Base-by-base conservation (phyloP, 371 early-diverging fungal genomes). In the Mortierella sp. region DNA sequence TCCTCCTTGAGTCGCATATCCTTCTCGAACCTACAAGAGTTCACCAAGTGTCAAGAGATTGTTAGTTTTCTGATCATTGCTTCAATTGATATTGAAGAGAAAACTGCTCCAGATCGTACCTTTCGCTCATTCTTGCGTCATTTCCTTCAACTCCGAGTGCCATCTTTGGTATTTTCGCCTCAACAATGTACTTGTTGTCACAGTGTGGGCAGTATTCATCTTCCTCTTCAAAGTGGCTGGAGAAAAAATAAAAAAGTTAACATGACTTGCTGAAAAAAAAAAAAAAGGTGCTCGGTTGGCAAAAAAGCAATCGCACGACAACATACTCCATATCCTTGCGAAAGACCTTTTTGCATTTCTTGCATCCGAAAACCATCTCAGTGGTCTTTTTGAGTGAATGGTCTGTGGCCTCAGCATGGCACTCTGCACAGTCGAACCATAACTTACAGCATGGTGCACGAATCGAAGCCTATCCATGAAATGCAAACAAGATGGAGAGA, bases 201-300 rank as follows among this genome's bases (percentile, higher is more conserved):
- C 99, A 98, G 76, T 96, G 93, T 29, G 99, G 99, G 73, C 99
- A 98, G 84, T 91, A 98, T 83, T 98, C 99, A 83, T 98, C 99
- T 53, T 91, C 89, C 60, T 97, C 97, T 57, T 97, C 97, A 77
- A 91, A 96, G 64, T 95, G 92, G 31, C 93, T 93, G n/a, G n/a
- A 71, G 8, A 7, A 68, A 29, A 54, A 15, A 32, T 29, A 59
- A 55, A 40, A 9, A 19, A 37, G 32, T 12, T 37, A 28, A 13
- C 15, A 26, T 12, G 28, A 56, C 1, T 12, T 23, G 9, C n/a
- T 43, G 23, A 28, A 19, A 9, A 29, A 47, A 56, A 22, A 13
- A 53, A 69, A 42, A 34, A 26, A 63, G 59, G 29, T 51, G 51
- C 42, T 5, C 56, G 40, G 9, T 6, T 40, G 6, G 40, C 6